Base-by-base conservation (phyloP, 2,329 filamentous ascomycete genomes). In the Stemphylium lycopersici region DNA sequence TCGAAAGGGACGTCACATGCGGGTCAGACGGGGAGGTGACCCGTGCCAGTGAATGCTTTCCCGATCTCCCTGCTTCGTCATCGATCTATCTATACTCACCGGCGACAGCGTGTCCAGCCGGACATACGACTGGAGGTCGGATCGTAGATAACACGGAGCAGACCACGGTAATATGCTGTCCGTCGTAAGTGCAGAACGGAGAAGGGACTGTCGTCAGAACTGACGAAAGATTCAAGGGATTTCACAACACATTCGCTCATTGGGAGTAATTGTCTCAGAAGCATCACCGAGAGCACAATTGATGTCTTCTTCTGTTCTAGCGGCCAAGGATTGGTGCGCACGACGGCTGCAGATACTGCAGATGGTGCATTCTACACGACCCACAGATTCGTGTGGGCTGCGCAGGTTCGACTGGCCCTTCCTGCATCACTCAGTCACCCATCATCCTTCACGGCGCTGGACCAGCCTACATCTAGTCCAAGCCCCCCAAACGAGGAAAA, bases 1-100 rank as follows among this genome's bases (percentile, higher is more conserved):
- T 50, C 13, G 39, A 50, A n/a, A 39, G 48, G 18, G 48, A 50
- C 13, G 15, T 18, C 10, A 38, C 48, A 10, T 50, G 48, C 32
- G 48, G 48, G 7, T 37, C 48, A 15, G 22, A 37, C 32, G 48
- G 39, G 16, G 11, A 3, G 5, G 32, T 32, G 12, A 36, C 48
- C 31, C 32, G 22, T 22, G 32, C 32, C 31, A 44, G 39, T 22
- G 39, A 22, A n/a, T 50, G 48, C 29, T 50, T 50, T 26, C 48
- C 48, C n/a, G 11, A 36, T 24, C 12, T 11, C 15, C 31, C 39
- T 8, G 11, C 22, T 11, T n/a, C 39, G 15, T 36, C 22, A 3
- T 10, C 18, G 6, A 7, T 32, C 12, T 16, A 44, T 3, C 7
- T 31, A 13, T 50, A 37, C 20, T 50, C 39, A 2, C 39, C 48